These are phyloP conservation scores for Athelia sp. DNA, from an alignment of 1,284 basidiomycete genomes.

Conservation along the genomic window DNA sequence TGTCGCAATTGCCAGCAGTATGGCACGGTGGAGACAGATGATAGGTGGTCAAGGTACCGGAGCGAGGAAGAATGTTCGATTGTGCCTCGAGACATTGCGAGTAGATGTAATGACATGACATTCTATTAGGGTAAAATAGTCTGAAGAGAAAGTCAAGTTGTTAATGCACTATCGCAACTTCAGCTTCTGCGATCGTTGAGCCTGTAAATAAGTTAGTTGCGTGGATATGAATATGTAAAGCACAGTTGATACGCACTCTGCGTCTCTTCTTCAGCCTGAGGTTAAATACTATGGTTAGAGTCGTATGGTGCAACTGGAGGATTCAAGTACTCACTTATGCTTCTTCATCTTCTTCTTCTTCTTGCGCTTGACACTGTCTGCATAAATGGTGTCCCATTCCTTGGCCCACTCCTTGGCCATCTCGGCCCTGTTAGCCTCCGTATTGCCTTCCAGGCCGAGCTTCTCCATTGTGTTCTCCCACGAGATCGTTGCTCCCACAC, in stretches of 20 bases:
- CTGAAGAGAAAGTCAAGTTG: too few species aligned
- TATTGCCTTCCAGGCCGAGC: conserved; percentile 51
- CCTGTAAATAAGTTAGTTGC: not conserved
- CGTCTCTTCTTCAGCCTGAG: conserved; percentile 58
- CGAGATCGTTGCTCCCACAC: conserved; percentile 49
- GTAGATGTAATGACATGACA: too few species aligned
- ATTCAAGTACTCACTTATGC: conserved; percentile 64
- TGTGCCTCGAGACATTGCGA: too few species aligned
- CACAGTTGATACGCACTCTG: conserved; percentile 35
- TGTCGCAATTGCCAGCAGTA: too few species aligned
- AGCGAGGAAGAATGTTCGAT: too few species aligned
- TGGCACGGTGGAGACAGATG: too few species aligned
- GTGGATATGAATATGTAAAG: not conserved
- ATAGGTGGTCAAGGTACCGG: too few species aligned
- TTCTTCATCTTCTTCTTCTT: conserved; percentile 87
- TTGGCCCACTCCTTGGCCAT: conserved; percentile 47
- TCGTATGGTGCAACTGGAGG: conserved; percentile 1
- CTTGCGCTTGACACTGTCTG: conserved; percentile 81
- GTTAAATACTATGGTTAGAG: conserved; percentile 9
- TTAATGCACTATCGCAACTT: not conserved
- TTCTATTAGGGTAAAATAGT: too few species aligned
- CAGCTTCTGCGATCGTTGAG: not conserved
- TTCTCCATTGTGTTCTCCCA: conserved; percentile 62
- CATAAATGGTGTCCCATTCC: conserved; percentile 55
- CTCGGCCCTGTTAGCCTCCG: conserved; percentile 39